A percentile compares a stretch with the other conserved stretches of the same genome.
phyloP scores from a whole-genome alignment of 768 basidiomycete genomes.

The Termitomyces sp. region DNA sequence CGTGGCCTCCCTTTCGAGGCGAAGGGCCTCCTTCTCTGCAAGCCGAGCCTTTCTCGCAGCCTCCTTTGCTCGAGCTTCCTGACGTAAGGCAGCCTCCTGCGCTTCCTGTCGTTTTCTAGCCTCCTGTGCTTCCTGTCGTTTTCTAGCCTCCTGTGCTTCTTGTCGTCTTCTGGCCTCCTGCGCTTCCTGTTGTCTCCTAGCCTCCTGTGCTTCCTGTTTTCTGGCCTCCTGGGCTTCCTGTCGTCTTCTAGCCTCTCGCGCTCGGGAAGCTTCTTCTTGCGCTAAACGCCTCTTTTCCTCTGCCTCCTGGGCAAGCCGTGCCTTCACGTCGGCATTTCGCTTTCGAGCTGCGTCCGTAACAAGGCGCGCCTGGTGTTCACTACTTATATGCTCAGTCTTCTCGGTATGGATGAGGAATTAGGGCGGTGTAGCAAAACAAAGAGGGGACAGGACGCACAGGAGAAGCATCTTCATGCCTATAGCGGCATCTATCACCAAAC shows the following conservation, averaged over 20 bases:
- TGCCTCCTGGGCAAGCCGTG: background rate
- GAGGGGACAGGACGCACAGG: background rate
- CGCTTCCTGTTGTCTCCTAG: constrained; percentile 4
- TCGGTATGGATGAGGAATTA: background rate
- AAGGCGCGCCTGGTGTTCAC: background rate
- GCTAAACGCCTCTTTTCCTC: background rate
- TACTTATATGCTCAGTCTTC: background rate
- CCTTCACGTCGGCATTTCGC: background rate
- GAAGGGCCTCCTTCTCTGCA: constrained; percentile 8
- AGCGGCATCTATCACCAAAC: constrained; percentile 4
- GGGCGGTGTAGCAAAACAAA: background rate
- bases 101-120: background rate
- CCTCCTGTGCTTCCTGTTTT: constrained; percentile 5
- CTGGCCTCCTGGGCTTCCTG: constrained; percentile 3
- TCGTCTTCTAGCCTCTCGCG: constrained; percentile 14
- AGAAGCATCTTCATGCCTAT: background rate
- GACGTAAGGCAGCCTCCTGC: constrained; percentile 5
- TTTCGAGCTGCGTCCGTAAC: background rate
- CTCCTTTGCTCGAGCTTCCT: constrained; percentile 4
- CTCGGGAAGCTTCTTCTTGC: constrained; percentile 12
- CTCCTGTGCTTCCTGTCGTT: constrained; percentile 13
- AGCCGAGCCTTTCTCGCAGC: constrained; percentile 5
- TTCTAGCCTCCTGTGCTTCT: constrained; percentile 16
- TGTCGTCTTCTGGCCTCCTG: constrained; percentile 2
- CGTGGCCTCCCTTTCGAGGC: constrained; percentile 34